Conservation (phyloP, 495 filamentous ascomycete species). For the Aspergillus affinis region DNA sequence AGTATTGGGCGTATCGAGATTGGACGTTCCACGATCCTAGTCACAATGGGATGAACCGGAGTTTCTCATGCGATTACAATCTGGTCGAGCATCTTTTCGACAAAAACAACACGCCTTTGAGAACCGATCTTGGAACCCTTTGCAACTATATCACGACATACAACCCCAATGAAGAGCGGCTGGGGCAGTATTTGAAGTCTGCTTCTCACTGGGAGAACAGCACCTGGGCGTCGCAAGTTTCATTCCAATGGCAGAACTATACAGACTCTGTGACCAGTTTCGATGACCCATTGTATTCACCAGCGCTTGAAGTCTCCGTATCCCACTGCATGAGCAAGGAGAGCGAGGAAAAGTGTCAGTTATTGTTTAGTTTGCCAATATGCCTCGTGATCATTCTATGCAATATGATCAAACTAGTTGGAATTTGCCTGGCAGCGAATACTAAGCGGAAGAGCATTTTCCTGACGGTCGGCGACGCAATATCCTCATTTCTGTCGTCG, state of each 20-base stretch:
- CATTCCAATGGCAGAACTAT: background rate
- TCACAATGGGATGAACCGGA: background rate
- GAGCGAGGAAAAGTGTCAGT: background rate
- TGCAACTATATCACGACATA: background rate
- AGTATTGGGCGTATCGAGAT: background rate
- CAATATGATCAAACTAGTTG: slow-evolving; percentile 18
- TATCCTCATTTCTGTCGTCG: slow-evolving; percentile 19
- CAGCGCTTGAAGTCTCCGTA: background rate
- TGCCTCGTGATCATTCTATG: background rate
- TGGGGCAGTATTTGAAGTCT: background rate
- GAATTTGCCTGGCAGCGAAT: slow-evolving; percentile 6
- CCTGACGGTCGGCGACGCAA: slow-evolving; percentile 22
- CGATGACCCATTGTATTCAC: background rate
- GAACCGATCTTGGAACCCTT: background rate
- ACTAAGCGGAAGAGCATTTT: slow-evolving; percentile 8
- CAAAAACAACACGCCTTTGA: background rate
- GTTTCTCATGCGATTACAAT: background rate
- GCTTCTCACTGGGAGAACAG: background rate
- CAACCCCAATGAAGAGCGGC: background rate
- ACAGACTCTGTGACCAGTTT: background rate
- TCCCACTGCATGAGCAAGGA: background rate
- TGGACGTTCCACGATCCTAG: background rate
- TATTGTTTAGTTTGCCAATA: background rate
- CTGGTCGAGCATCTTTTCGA: background rate
- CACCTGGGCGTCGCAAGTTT: background rate